A percentile compares a stretch with the other conserved stretches of the same genome.
These are phyloP conservation scores for Casuarina equisetifolia DNA, from an alignment of 306 rosid species.

Conservation along the genomic window DNA sequence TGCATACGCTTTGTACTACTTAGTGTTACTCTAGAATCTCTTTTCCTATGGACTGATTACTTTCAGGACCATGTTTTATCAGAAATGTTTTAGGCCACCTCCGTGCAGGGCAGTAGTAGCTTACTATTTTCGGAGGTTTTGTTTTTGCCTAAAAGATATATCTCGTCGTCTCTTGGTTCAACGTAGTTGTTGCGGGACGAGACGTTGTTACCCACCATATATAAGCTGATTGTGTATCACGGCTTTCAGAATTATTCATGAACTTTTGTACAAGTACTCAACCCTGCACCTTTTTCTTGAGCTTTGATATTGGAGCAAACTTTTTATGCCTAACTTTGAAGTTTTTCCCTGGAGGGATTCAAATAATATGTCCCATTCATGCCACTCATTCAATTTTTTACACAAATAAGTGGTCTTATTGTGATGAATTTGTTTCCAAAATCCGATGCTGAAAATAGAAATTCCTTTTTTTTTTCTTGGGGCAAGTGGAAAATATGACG, in stretches of 20 bases:
- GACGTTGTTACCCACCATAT: neutral
- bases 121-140: neutral
- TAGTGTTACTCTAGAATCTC: conserved; percentile 8
- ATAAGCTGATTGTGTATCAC: neutral
- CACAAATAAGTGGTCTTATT: neutral
- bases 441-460: neutral
- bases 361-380: neutral
- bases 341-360: neutral
- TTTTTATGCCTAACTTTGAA: neutral
- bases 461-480: neutral
- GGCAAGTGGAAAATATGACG: neutral
- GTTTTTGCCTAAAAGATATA: neutral
- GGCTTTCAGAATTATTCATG: neutral
- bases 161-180: neutral
- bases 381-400: neutral
- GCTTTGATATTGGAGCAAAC: neutral
- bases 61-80: neutral
- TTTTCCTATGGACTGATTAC: neutral
- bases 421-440: neutral
- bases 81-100: neutral
- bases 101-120: neutral
- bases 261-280: neutral
- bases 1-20: neutral
- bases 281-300: neutral
- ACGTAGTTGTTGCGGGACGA: neutral